phyloP scores from a whole-genome alignment of 2,329 filamentous ascomycete genomes.

The Trichoderma endophyticum region DNA sequence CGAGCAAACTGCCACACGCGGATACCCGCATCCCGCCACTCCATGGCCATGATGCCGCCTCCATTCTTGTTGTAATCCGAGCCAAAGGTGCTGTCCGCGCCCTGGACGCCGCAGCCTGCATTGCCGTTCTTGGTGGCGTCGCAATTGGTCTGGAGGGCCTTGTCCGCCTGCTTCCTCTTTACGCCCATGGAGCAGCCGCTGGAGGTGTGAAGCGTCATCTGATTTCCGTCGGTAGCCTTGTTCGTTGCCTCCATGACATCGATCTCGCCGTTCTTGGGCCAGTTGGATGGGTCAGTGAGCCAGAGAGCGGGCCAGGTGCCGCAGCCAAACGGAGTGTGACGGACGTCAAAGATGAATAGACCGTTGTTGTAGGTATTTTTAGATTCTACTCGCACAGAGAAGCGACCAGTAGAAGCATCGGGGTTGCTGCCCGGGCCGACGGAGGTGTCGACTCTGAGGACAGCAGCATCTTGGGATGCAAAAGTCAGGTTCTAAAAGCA shows the following conservation, averaged over 20 bases:
- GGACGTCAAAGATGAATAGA: conserved; percentile 65
- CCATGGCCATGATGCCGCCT: conserved; percentile 60
- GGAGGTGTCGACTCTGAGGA: conserved; percentile 60
- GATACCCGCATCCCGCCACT: conserved; percentile 59
- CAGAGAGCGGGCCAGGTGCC: conserved; percentile 65
- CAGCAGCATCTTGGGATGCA: conserved; percentile 49
- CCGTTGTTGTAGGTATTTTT: conserved; percentile 58
- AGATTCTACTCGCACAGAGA: conserved; percentile 61
- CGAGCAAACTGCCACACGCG: conserved; percentile 60
- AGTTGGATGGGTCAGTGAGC: conserved; percentile 58
- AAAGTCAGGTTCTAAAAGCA: conserved; percentile 58
- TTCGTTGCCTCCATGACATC: conserved; percentile 61
- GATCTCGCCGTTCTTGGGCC: conserved; percentile 64
- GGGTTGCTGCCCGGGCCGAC: conserved; percentile 47
- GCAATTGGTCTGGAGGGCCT: conserved; percentile 44
- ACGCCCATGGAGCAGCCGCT: conserved; percentile 51
- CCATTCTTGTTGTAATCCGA: conserved; percentile 48
- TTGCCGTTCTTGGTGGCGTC: conserved; percentile 50
- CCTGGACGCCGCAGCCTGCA: conserved; percentile 55
- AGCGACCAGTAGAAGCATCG: conserved; percentile 56
- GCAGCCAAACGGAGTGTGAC: conserved; percentile 61
- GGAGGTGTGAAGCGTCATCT: conserved; percentile 59
- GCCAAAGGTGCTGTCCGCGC: conserved; percentile 46
- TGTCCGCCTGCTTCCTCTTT: conserved; percentile 52
- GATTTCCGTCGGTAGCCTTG: conserved; percentile 51